Evolutionary conservation across 1,284 basidiomycete genomes (phyloP).

Genomic region (Microbotryum intermedium): DNA sequence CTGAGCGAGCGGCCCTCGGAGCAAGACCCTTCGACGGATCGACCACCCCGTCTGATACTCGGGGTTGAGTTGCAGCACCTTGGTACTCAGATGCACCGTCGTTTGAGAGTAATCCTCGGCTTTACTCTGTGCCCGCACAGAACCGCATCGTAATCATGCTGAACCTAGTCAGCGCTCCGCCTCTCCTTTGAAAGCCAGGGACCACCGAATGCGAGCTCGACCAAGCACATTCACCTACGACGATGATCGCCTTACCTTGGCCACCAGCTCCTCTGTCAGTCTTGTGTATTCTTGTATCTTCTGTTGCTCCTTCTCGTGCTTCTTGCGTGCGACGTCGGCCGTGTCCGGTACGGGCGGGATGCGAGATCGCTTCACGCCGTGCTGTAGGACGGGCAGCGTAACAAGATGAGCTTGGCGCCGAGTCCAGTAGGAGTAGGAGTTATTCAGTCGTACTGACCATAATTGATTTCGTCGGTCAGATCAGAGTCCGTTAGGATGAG

Average conservation of each 20-base stretch:
- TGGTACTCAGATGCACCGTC: slow-evolving; percentile 48
- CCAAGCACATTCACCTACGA: neutral
- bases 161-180: slow-evolving; percentile 44
- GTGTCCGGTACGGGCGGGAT: slow-evolving; percentile 25
- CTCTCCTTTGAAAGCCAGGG: neutral
- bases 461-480: too few relatives aligned
- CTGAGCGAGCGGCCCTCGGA: slow-evolving; percentile 56
- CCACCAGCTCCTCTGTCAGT: slow-evolving; percentile 57
- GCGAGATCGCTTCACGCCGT: slow-evolving; percentile 62
- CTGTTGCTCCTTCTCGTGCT: slow-evolving; percentile 50
- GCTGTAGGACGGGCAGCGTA: slow-evolving; percentile 44
- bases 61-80: slow-evolving; percentile 27
- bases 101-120: slow-evolving; percentile 47
- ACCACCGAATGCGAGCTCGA: neutral
- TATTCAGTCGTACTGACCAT: too few relatives aligned
- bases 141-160: neutral
- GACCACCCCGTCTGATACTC: slow-evolving; percentile 86
- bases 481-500: too few relatives aligned
- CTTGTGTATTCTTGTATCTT: slow-evolving; percentile 66
- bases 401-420: neutral
- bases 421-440: neutral
- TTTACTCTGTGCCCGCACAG: neutral
- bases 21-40: slow-evolving; percentile 68
- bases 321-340: slow-evolving; percentile 26
- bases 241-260: slow-evolving; percentile 48